phyloP scores from a whole-genome alignment of 1,284 basidiomycete genomes.

The Rhodotorula sp. region DNA sequence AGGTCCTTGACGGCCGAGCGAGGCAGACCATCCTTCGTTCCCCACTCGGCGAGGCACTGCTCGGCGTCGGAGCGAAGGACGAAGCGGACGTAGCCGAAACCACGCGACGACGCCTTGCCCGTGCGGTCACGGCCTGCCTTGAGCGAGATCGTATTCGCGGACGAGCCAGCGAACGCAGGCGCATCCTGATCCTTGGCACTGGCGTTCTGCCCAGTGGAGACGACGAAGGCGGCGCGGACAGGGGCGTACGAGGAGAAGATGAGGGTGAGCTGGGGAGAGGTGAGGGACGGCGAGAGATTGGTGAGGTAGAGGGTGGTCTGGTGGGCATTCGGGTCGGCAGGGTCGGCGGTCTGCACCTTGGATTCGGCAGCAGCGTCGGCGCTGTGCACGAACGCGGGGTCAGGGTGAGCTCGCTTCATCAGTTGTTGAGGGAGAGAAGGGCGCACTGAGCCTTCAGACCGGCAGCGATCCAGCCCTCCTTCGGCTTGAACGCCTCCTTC shows the following conservation, averaged over 20 bases:
- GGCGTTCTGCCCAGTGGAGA: constrained; percentile 57
- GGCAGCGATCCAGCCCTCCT: constrained; percentile 39
- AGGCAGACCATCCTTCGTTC: constrained; percentile 53
- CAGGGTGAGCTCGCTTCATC: background rate
- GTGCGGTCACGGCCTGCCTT: constrained; percentile 41
- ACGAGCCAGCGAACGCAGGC: constrained; percentile 43
- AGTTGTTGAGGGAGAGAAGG: too few species aligned
- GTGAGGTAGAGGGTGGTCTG: constrained; percentile 54
- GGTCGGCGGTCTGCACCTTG: background rate
- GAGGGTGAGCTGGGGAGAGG: constrained; percentile 84
- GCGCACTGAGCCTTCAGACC: constrained; percentile 41
- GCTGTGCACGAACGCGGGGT: constrained; percentile 8
- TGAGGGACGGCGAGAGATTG: constrained; percentile 78
- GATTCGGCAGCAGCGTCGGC: constrained; percentile 35
- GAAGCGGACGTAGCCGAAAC: constrained; percentile 97
- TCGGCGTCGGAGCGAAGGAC: constrained; percentile 86
- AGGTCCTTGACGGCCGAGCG: constrained; percentile 35
- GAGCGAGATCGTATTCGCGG: constrained; percentile 36
- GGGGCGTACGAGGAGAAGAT: constrained; percentile 95
- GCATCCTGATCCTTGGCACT: background rate
- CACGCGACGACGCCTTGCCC: constrained; percentile 77
- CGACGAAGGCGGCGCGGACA: constrained; percentile 90
- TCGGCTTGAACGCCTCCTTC: constrained; percentile 41
- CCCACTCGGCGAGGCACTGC: constrained; percentile 62
- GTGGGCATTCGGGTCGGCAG: constrained; percentile 10